Conservation (phyloP, 1,284 basidiomycete genomes). For the Cutaneotrichosporon dermatis region DNA sequence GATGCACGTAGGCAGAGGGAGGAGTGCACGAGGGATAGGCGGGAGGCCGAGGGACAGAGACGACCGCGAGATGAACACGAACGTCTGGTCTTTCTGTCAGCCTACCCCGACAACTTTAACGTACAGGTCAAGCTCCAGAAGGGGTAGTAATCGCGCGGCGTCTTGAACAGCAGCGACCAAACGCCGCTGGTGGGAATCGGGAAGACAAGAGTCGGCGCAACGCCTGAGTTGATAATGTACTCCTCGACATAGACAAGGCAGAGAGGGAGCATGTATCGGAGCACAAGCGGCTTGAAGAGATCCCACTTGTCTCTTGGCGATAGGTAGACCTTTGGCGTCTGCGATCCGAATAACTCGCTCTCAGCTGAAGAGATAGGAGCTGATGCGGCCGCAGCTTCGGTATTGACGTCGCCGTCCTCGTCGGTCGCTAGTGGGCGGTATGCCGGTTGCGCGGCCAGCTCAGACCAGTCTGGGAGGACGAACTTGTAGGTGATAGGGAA, state of each 20-base stretch:
- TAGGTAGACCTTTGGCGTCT: slow-evolving; percentile 48
- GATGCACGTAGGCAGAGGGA: slow-evolving; percentile 54
- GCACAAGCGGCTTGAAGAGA: slow-evolving; percentile 66
- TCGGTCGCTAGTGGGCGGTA: slow-evolving; percentile 34
- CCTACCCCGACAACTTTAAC: slow-evolving; percentile 1
- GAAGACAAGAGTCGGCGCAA: slow-evolving; percentile 86
- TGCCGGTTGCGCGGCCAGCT: slow-evolving; percentile 9
- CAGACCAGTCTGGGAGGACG: slow-evolving; percentile 58
- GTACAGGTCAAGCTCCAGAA: slow-evolving; percentile 59
- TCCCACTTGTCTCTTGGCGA: slow-evolving; percentile 67
- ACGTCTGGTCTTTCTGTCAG: slow-evolving; percentile 62
- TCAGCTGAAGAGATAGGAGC: too few relatives aligned
- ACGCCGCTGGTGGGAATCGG: slow-evolving; percentile 66
- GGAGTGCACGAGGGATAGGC: slow-evolving; percentile 65
- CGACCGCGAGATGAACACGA: slow-evolving; percentile 92
- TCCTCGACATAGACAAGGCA: slow-evolving; percentile 64
- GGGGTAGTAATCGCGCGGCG: slow-evolving; percentile 89
- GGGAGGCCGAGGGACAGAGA: slow-evolving; percentile 83
- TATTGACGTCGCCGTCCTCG: slow-evolving; percentile 8
- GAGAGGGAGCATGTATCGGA: slow-evolving; percentile 59
- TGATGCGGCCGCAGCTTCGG: background rate
- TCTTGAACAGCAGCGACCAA: slow-evolving; percentile 74
- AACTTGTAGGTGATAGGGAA: slow-evolving; percentile 70
- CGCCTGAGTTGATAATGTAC: slow-evolving; percentile 88
- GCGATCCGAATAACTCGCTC: too few relatives aligned